Evolutionary conservation across 371 early-diverging fungal species (phyloP).

Genomic region (Zancudomyces culisetae): DNA sequence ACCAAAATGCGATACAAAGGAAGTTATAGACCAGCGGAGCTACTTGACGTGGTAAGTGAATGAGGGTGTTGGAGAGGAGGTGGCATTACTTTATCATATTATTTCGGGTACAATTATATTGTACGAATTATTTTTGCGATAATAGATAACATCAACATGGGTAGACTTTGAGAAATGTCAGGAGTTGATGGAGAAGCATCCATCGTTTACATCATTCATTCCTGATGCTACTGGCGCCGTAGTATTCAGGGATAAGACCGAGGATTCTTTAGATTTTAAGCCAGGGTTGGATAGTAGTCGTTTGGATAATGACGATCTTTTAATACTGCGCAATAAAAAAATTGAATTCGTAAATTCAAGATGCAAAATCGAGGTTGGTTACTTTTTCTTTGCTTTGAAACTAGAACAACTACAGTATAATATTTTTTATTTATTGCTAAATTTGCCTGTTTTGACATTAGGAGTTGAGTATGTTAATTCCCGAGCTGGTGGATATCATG

Average conservation of each 20-base stretch:
- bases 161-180: neutral
- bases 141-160: neutral
- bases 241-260: neutral
- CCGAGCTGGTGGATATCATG: neutral
- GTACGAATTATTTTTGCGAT: neutral
- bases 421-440: too few relatives aligned
- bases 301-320: neutral
- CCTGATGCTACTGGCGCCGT: neutral
- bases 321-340: neutral
- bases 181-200: neutral
- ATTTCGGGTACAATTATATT: neutral
- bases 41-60: conserved; percentile 41
- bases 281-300: neutral
- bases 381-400: neutral
- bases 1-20: conserved; percentile 88
- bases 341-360: too few relatives aligned
- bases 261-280: neutral
- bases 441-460: too few relatives aligned
- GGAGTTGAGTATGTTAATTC: too few relatives aligned
- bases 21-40: conserved; percentile 58
- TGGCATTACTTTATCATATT: neutral
- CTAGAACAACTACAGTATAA: neutral
- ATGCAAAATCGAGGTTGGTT: too few relatives aligned
- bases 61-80: too few relatives aligned
- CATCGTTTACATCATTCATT: neutral